phyloP scores from a whole-genome alignment of 805 yeast species.

The Schizosaccharomyces japonicus region DNA sequence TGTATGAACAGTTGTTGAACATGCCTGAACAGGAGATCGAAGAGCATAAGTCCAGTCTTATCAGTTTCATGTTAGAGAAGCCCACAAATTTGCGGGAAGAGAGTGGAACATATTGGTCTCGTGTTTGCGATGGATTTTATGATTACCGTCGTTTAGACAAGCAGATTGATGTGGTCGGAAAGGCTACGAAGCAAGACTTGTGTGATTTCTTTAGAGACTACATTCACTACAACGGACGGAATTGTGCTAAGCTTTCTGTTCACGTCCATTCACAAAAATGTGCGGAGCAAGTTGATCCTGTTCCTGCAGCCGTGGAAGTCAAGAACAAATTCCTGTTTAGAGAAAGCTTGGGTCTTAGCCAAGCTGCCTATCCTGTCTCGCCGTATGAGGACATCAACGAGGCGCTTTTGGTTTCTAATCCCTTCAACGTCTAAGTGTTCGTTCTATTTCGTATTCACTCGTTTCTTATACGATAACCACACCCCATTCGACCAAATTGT shows the following conservation, averaged over 20 bases:
- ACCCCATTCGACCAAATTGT: no score
- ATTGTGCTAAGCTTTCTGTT: slow-evolving; percentile 26
- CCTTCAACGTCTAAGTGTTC: no score
- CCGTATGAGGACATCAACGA: neutral
- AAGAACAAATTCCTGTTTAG: slow-evolving; percentile 8
- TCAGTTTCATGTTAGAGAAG: slow-evolving; percentile 41
- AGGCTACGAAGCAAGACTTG: slow-evolving; percentile 33
- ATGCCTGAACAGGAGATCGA: slow-evolving; percentile 42
- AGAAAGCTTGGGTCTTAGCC: slow-evolving; percentile 11
- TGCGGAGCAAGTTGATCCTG: neutral
- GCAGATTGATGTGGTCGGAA: slow-evolving; percentile 33
- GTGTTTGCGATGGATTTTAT: slow-evolving; percentile 53
- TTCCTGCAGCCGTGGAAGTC: neutral
- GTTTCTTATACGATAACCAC: no score
- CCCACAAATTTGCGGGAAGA: slow-evolving; percentile 64
- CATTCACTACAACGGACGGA: slow-evolving; percentile 19
- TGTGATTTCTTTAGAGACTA: slow-evolving; percentile 27
- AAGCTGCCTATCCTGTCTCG: neutral
- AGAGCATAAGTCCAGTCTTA: slow-evolving; percentile 45
- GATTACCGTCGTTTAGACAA: slow-evolving; percentile 33
- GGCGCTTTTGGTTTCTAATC: no score
- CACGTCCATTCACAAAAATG: slow-evolving; percentile 35
- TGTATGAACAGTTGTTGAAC: slow-evolving; percentile 24
- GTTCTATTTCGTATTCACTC: no score
- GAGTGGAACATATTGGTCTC: slow-evolving; percentile 34